phyloP scores from a whole-genome alignment of 108 stramenopile genomes.

The Fragilariopsis cylindrus region DNA sequence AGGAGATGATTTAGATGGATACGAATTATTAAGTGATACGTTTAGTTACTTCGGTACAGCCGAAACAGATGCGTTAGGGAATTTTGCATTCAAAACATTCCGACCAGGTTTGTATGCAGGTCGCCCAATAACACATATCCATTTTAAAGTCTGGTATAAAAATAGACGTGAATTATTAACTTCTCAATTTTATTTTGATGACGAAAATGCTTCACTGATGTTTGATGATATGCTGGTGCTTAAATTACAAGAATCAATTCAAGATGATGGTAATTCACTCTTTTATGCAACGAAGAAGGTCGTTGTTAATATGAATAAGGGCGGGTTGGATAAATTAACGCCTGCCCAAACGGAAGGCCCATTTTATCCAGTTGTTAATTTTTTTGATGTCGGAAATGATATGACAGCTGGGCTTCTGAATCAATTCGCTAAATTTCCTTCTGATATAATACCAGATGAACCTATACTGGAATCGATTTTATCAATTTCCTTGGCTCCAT shows the following conservation, averaged over 20 bases:
- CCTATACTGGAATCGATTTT: too few relatives aligned
- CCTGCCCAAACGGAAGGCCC: slow-evolving; percentile 25
- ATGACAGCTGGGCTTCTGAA: slow-evolving; percentile 1
- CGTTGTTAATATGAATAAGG: slow-evolving; percentile 24
- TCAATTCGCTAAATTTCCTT: not conserved
- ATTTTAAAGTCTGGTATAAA: slow-evolving; percentile 26
- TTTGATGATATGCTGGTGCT: slow-evolving; percentile 18
- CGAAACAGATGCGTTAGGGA: slow-evolving; percentile 11
- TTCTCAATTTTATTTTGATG: slow-evolving; percentile 30
- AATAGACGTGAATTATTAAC: slow-evolving; percentile 25
- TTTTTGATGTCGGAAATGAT: slow-evolving; percentile 23
- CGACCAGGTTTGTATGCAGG: slow-evolving; percentile 27
- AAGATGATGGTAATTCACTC: slow-evolving; percentile 1
- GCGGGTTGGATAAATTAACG: slow-evolving; percentile 6
- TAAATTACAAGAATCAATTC: slow-evolving; percentile 1
- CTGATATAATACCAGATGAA: not conserved
- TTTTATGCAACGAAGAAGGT: not conserved
- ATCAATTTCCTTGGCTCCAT: too few relatives aligned
- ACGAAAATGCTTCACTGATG: slow-evolving; percentile 11
- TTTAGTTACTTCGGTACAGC: slow-evolving; percentile 36
- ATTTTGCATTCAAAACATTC: slow-evolving; percentile 23
- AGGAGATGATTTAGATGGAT: not conserved
- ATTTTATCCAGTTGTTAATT: slow-evolving; percentile 28
- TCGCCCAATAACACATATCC: slow-evolving; percentile 31
- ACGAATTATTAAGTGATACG: not conserved